Percentiles rank a stretch among this genome's conserved stretches.
phyloP scores from a whole-genome alignment of 192 early-diverging fungal species.

The Chytriomyces sp. region DNA sequence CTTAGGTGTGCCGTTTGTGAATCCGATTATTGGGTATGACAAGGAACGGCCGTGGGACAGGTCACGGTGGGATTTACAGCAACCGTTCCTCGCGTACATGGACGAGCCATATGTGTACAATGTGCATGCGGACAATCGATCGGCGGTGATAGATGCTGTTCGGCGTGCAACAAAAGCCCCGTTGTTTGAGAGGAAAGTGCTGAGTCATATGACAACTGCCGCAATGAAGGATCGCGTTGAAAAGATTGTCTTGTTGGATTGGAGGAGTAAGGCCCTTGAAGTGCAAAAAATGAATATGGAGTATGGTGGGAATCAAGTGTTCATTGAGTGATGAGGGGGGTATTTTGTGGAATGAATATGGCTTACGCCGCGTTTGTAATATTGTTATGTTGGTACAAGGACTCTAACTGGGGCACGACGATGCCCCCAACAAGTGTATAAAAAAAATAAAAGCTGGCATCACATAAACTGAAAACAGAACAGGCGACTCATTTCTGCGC shows the following conservation, averaged over 20 bases:
- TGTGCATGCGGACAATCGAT: not conserved
- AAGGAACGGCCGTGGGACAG: not conserved
- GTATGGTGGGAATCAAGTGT: not conserved
- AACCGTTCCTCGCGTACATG: not conserved
- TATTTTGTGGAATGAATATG: no score
- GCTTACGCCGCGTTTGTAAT: no score
- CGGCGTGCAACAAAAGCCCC: not conserved
- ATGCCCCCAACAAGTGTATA: no score
- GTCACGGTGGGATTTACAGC: not conserved
- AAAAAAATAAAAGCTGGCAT: no score
- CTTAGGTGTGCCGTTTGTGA: not conserved
- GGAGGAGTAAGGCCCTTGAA: not conserved
- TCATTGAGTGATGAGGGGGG: not conserved
- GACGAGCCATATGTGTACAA: constrained; percentile 2
- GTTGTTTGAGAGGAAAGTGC: not conserved
- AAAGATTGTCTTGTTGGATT: not conserved
- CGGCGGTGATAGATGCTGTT: not conserved
- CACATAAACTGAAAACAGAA: no score
- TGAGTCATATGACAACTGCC: not conserved
- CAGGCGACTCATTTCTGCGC: no score
- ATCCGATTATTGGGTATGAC: not conserved
- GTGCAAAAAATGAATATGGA: not conserved
- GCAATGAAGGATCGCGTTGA: not conserved
- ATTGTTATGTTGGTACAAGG: no score
- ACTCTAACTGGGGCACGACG: no score